phyloP scores from a whole-genome alignment of 1,139 yeast genomes.

The Zygosaccharomyces sapae region DNA sequence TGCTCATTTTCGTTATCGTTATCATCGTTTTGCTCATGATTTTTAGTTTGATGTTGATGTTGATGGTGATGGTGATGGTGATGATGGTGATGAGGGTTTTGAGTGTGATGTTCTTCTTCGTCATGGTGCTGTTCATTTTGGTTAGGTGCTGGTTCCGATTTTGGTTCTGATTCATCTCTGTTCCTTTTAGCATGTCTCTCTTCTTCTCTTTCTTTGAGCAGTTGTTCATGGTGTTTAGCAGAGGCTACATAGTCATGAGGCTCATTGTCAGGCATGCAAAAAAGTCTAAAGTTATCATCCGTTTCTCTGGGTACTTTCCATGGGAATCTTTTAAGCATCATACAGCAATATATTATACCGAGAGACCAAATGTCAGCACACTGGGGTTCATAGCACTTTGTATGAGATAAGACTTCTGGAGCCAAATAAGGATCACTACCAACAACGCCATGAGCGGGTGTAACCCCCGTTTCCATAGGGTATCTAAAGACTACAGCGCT shows the following conservation, averaged over 20 bases:
- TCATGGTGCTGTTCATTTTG: conserved; percentile 2
- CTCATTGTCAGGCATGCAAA: conserved; percentile 42
- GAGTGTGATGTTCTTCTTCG: no score
- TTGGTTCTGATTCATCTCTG: conserved; percentile 7
- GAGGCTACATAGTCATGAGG: conserved; percentile 45
- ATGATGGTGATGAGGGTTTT: not conserved
- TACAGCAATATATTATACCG: conserved; percentile 93
- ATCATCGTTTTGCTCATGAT: conserved; percentile 3
- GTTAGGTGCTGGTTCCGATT: not conserved
- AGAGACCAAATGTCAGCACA: conserved; percentile 94
- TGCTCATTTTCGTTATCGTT: conserved; percentile 1
- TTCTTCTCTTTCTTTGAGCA: conserved; percentile 36
- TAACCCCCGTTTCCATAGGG: conserved; percentile 76
- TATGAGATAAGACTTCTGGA: conserved; percentile 77
- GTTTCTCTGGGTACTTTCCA: conserved; percentile 90
- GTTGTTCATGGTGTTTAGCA: conserved; percentile 45
- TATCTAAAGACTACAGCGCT: conserved; percentile 91
- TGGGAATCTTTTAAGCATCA: conserved; percentile 90
- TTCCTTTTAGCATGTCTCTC: conserved; percentile 19
- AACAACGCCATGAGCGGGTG: conserved; percentile 86
- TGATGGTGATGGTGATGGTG: conserved; percentile 7
- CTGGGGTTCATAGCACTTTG: conserved; percentile 79
- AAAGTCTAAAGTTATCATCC: conserved; percentile 79
- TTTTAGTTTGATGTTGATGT: no score
- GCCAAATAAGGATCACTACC: conserved; percentile 98